These are phyloP conservation scores for Aureococcus anophagefferens DNA, from an alignment of 108 stramenopile species.

Conservation along the genomic window DNA sequence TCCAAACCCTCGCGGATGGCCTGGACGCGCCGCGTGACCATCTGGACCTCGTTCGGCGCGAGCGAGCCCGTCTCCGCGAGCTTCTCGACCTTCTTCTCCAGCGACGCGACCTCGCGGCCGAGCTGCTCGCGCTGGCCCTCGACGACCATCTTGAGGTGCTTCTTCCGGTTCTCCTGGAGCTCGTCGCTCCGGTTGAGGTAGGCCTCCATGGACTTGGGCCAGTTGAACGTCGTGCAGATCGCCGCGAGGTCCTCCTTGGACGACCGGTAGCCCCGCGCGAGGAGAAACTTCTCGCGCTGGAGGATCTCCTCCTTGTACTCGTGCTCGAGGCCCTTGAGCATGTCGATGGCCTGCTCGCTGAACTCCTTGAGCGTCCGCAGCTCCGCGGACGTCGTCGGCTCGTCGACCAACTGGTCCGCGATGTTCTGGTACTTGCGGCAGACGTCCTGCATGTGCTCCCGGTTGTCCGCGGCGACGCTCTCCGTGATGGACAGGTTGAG, in stretches of 20 bases:
- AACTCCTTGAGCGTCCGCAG: slow-evolving; percentile 38
- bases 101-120: slow-evolving; percentile 16
- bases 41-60: slow-evolving; percentile 30
- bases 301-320: slow-evolving; percentile 34
- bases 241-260: slow-evolving; percentile 36
- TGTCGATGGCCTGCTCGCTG: slow-evolving; percentile 17
- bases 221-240: slow-evolving; percentile 38
- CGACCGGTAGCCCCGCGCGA: slow-evolving; percentile 25
- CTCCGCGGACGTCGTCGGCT: slow-evolving; percentile 39
- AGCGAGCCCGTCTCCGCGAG: slow-evolving; percentile 33
- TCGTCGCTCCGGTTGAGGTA: slow-evolving; percentile 16
- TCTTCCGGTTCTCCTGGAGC: slow-evolving; percentile 5
- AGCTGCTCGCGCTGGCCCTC: slow-evolving; percentile 48
- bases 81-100: slow-evolving; percentile 32
- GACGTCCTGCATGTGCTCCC: slow-evolving; percentile 31
- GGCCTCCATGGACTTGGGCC: slow-evolving; percentile 37
- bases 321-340: slow-evolving; percentile 17
- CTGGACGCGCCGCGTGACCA: slow-evolving; percentile 23
- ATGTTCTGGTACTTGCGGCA: slow-evolving; percentile 33
- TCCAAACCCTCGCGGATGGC: slow-evolving; percentile 29
- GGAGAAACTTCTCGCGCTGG: slow-evolving; percentile 31
- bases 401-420: slow-evolving; percentile 33
- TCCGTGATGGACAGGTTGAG: slow-evolving; percentile 25
- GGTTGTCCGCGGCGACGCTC: slow-evolving; percentile 35
- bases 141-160: slow-evolving; percentile 26